phyloP scores from a whole-genome alignment of 73 alveolate genomes.

The Paramecium sonneborni region DNA sequence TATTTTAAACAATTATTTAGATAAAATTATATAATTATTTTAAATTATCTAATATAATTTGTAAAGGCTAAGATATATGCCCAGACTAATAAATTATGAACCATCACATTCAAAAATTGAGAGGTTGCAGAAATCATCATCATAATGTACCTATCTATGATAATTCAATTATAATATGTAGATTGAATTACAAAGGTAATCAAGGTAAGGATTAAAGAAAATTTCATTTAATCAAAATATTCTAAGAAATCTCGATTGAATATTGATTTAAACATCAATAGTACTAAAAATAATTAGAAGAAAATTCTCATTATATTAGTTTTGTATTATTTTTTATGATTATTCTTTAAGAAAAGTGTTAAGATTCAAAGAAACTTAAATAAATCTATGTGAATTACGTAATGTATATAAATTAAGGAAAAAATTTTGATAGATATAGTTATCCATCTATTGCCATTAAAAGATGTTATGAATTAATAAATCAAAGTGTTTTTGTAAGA shows the following conservation, averaged over 20 bases:
- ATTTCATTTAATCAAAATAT: constrained; percentile 12
- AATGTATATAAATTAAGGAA: not conserved
- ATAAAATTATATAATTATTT: no score
- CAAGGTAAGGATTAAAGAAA: not conserved
- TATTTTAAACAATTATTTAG: no score
- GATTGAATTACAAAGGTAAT: not conserved
- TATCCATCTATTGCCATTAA: not conserved
- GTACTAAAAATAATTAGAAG: not conserved
- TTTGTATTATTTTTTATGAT: no score
- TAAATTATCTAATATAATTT: no score
- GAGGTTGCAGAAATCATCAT: not conserved
- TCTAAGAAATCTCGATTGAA: not conserved
- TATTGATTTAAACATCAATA: not conserved
- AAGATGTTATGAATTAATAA: not conserved
- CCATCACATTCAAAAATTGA: not conserved
- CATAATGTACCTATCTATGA: not conserved
- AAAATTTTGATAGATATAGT: constrained; percentile 3
- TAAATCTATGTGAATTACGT: not conserved
- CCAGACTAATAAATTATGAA: not conserved
- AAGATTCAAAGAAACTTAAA: not conserved
- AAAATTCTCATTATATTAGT: not conserved
- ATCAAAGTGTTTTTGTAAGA: not conserved
- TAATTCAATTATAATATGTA: not conserved
- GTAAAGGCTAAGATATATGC: not conserved
- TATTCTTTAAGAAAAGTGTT: constrained; percentile 27